Percentiles rank a stretch among this genome's conserved stretches.
These are phyloP conservation scores for Hansenula lynferdii DNA, from an alignment of 1,139 yeast genomes.

Conservation along the genomic window DNA sequence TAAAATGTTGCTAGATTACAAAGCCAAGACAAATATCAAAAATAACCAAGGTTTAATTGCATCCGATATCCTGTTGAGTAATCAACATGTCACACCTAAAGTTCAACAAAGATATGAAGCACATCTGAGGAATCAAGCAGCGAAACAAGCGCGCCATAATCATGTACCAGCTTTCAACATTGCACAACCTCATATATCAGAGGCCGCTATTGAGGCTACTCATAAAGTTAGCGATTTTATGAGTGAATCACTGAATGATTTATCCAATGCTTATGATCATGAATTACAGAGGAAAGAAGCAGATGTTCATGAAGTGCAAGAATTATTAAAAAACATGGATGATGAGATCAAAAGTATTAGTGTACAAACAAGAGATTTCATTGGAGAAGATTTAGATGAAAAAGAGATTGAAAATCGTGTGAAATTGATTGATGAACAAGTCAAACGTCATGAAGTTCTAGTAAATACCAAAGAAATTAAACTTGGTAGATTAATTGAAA, in stretches of 20 bases:
- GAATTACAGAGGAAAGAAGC: constrained; percentile 48
- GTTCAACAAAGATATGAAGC: constrained; percentile 20
- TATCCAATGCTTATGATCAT: constrained; percentile 51
- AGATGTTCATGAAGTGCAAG: constrained; percentile 39
- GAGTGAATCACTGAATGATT: constrained; percentile 42
- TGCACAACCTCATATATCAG: constrained; percentile 35
- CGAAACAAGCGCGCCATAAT: too few species aligned
- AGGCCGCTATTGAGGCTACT: constrained; percentile 46
- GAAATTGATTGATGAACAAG: constrained; percentile 19
- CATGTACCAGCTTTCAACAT: constrained; percentile 1
- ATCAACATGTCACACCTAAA: constrained; percentile 23
- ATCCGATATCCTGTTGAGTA: constrained; percentile 51
- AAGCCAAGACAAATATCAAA: constrained; percentile 65
- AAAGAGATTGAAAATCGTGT: constrained; percentile 13
- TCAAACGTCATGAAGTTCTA: constrained; percentile 24
- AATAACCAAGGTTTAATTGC: constrained; percentile 73
- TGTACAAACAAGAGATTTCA: constrained; percentile 25
- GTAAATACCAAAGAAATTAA: constrained; percentile 19
- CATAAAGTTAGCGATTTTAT: constrained; percentile 39
- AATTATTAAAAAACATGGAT: constrained; percentile 32
- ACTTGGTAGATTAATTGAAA: constrained; percentile 41
- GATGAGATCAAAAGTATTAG: constrained; percentile 33
- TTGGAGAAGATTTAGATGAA: constrained; percentile 19
- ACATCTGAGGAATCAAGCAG: constrained; percentile 13
- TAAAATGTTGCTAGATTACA: constrained; percentile 65